Conservation (phyloP, 2,329 filamentous ascomycete species). For the Phoma sp. region DNA sequence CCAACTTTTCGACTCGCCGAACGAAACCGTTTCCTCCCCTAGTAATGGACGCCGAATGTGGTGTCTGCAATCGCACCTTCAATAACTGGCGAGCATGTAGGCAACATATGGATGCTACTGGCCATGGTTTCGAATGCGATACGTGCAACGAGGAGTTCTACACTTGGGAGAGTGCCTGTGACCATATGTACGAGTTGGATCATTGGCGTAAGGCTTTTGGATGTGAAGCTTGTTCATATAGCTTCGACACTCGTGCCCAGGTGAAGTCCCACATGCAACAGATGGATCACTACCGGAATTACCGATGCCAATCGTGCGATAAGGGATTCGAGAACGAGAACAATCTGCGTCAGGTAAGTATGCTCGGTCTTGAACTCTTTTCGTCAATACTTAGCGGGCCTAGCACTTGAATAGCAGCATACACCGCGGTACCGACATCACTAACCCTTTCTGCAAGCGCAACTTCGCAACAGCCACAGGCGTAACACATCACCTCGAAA, state of each 20-base stretch:
- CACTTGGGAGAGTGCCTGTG: neutral
- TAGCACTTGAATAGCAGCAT: slow-evolving; percentile 61
- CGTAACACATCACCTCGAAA: slow-evolving; percentile 63
- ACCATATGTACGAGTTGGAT: slow-evolving; percentile 20
- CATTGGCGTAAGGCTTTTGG: slow-evolving; percentile 19
- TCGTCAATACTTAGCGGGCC: neutral
- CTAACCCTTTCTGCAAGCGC: slow-evolving; percentile 63
- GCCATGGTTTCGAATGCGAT: slow-evolving; percentile 24
- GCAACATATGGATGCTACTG: slow-evolving; percentile 28
- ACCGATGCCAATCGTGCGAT: slow-evolving; percentile 24
- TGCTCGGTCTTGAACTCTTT: neutral
- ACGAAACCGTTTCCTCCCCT: neutral
- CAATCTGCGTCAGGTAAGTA: slow-evolving; percentile 20
- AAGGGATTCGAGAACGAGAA: slow-evolving; percentile 29
- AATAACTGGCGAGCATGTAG: slow-evolving; percentile 11
- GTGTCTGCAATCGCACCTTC: slow-evolving; percentile 24
- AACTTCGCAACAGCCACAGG: slow-evolving; percentile 60
- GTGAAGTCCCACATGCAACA: slow-evolving; percentile 22
- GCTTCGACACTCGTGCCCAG: slow-evolving; percentile 5
- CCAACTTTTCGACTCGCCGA: neutral
- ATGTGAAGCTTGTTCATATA: slow-evolving; percentile 20
- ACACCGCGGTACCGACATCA: slow-evolving; percentile 55
- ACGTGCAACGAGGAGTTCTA: slow-evolving; percentile 10
- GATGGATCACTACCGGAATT: slow-evolving; percentile 18
- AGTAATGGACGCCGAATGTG: slow-evolving; percentile 17